Base-by-base conservation (phyloP, 2,329 filamentous ascomycete species). In the Thielaviopsis euricoi region DNA sequence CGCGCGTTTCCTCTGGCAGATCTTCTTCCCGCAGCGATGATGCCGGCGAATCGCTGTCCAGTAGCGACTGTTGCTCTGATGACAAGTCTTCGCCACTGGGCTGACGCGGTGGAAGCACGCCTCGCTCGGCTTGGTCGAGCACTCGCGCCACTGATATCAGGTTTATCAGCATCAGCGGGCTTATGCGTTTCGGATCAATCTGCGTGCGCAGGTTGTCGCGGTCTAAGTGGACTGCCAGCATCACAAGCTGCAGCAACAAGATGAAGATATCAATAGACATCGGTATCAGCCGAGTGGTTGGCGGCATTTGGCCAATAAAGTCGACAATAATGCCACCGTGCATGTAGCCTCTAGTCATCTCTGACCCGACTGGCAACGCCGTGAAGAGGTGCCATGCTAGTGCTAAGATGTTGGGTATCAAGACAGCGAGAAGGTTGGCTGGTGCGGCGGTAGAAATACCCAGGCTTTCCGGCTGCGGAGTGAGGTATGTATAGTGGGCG, bases 271-370 rank as follows among this genome's bases (percentile, higher is more conserved):
- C 83, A 50, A 80, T 67, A 1, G 78, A 64, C 5, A 85, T 62
- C 52, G 84, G 74, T 55, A 77, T 74, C 17, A 79, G 64, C 62
- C 74, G 75, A 23, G 79, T 82, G 1, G 75, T 74, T 1, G 82
- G 79, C 3, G 81, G 79, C 62, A 76, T 77, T 66, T 86, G 82
- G 15, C 83, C 83, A 63, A 86, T 74, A 63, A 86, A 82, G 65
- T 86, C 83, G 63, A 85, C 76, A 23, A 86, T 73, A 55, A 85
- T 71, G 37, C 83, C 83, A 23, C 83, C 83, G 62, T 86, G 82
- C 23, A 85, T 73, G 65, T 85, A 86, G 23, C 82, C 82, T 56
- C 80, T 73, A 60, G 80, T 75, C 43, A 78, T 74, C 64, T 85
- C 82, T 60, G 76, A 74, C n/a, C 79, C 81, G 22, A 70, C 68